These are phyloP conservation scores for Peterozyma xylosa DNA, from an alignment of 805 yeast species.

Conservation along the genomic window DNA sequence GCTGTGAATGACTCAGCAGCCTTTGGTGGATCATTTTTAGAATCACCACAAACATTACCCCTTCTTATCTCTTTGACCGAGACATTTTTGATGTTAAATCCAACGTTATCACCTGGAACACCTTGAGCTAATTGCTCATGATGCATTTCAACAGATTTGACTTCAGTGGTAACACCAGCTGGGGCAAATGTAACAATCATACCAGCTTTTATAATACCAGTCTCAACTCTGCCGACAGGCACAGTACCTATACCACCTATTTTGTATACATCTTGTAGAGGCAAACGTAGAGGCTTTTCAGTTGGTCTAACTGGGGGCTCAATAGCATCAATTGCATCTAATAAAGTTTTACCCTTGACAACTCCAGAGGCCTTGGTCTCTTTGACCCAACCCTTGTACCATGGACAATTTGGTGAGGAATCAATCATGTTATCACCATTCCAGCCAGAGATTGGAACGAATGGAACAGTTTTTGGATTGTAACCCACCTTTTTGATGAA, in stretches of 20 bases:
- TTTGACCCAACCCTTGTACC: slow-evolving; percentile 85
- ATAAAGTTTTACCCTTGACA: slow-evolving; percentile 68
- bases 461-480: slow-evolving; percentile 75
- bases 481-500: slow-evolving; percentile 82
- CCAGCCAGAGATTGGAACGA: slow-evolving; percentile 91
- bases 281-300: slow-evolving; percentile 83
- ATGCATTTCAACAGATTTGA: slow-evolving; percentile 85
- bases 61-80: slow-evolving; percentile 85
- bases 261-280: slow-evolving; percentile 89
- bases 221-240: slow-evolving; percentile 92
- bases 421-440: slow-evolving; percentile 93
- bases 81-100: slow-evolving; percentile 87
- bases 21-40: slow-evolving; percentile 82
- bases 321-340: slow-evolving; percentile 79
- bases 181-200: slow-evolving; percentile 88
- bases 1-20: slow-evolving; percentile 77
- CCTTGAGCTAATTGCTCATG: slow-evolving; percentile 76
- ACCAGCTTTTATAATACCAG: slow-evolving; percentile 88
- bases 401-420: slow-evolving; percentile 72
- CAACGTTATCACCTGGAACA: slow-evolving; percentile 87
- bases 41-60: slow-evolving; percentile 91
- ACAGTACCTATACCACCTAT: slow-evolving; percentile 89
- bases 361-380: slow-evolving; percentile 69
- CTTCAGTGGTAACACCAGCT: slow-evolving; percentile 85
- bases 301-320: slow-evolving; percentile 78